Conservation (phyloP, 805 yeast species). For the Candida orba region DNA sequence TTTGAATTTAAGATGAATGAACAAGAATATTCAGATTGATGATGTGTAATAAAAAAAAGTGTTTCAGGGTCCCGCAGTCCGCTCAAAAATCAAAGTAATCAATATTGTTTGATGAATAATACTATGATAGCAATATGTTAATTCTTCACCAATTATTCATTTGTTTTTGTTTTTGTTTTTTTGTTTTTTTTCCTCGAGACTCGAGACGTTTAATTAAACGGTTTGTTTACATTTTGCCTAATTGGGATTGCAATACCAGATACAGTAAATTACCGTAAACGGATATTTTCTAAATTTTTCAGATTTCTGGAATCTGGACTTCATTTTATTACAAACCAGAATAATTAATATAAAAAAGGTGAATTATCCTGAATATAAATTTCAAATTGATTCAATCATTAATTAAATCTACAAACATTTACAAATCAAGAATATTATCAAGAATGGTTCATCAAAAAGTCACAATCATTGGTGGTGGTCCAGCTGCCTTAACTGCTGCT, state of each 20-base stretch:
- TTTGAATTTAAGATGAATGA: too few species aligned
- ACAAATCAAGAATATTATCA: background rate
- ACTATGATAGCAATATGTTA: too few species aligned
- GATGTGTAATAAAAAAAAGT: too few species aligned
- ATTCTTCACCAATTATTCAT: too few species aligned
- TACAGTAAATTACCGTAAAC: background rate
- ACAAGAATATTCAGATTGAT: too few species aligned
- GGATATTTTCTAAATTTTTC: background rate
- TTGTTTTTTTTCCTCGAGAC: background rate
- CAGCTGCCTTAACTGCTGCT: slow-evolving; percentile 99
- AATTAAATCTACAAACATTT: background rate
- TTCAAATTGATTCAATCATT: slow-evolving; percentile 3
- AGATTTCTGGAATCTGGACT: slow-evolving; percentile 3
- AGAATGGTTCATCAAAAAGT: slow-evolving; percentile 81
- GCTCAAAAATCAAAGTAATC: too few species aligned
- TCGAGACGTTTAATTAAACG: background rate
- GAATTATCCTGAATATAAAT: too few species aligned
- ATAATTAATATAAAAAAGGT: too few species aligned
- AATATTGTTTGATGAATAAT: too few species aligned
- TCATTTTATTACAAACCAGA: background rate
- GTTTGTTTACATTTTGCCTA: slow-evolving; percentile 4
- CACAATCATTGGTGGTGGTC: slow-evolving; percentile 93
- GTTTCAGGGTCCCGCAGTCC: too few species aligned
- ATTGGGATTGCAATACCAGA: background rate
- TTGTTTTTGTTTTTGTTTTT: background rate